phyloP scores from a whole-genome alignment of 352 stramenopile genomes.

The Phytophthora syringae region DNA sequence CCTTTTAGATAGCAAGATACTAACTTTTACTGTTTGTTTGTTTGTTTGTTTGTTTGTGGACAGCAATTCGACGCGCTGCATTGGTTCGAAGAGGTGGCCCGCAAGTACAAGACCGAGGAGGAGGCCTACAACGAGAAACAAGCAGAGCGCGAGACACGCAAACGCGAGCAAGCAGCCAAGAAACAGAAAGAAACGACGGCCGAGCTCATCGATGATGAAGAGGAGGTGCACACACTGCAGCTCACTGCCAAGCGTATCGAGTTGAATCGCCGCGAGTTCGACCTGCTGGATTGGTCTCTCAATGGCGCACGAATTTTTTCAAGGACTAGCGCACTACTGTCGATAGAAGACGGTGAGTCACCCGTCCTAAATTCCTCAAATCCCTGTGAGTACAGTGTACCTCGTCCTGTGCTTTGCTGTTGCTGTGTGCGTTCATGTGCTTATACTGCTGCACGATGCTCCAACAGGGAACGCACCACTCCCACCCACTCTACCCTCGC shows the following conservation, averaged over 20 bases:
- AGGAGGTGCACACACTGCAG: conserved; percentile 88
- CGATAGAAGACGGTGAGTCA: conserved; percentile 18
- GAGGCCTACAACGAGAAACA: conserved; percentile 86
- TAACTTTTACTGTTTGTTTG: conserved; percentile 8
- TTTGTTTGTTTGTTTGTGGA: conserved; percentile 10
- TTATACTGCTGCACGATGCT: not conserved
- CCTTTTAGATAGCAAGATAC: not conserved
- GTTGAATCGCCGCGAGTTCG: conserved; percentile 87
- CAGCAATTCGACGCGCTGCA: conserved; percentile 90
- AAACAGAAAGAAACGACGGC: conserved; percentile 88
- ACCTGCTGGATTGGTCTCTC: conserved; percentile 92
- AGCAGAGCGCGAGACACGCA: conserved; percentile 77
- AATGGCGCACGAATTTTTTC: conserved; percentile 94
- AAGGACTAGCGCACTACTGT: conserved; percentile 64
- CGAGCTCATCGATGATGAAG: conserved; percentile 87
- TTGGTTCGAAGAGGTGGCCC: conserved; percentile 90
- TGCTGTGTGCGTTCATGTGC: not conserved
- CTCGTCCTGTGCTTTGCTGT: not conserved
- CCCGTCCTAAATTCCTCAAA: not conserved
- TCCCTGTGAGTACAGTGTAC: not conserved
- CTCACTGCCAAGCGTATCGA: conserved; percentile 89
- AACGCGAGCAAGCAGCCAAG: conserved; percentile 74
- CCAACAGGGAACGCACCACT: conserved; percentile 15
- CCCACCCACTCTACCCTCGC: conserved; percentile 25
- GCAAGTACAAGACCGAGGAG: conserved; percentile 89